These are phyloP conservation scores for Usnea hakonensis DNA, from an alignment of 495 filamentous ascomycete species.

Conservation along the genomic window DNA sequence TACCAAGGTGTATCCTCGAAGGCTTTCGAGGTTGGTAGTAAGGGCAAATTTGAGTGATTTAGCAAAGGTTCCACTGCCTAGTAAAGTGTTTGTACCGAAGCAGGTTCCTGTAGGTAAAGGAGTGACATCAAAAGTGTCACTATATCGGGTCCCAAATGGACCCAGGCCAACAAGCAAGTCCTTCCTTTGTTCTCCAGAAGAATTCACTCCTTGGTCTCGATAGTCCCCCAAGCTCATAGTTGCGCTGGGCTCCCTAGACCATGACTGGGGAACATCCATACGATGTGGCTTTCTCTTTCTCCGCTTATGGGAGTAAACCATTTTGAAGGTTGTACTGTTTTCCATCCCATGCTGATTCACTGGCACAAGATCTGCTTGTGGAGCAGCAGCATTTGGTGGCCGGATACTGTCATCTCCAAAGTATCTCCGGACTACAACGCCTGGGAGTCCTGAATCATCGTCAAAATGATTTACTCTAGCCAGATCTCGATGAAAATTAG, in stretches of 20 bases:
- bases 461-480: constrained; percentile 15
- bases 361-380: background rate
- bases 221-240: constrained; percentile 32
- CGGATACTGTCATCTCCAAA: background rate
- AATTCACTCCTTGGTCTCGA: background rate
- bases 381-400: background rate
- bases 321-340: background rate
- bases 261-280: constrained; percentile 42
- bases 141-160: constrained; percentile 57
- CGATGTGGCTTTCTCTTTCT: constrained; percentile 48
- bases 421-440: constrained; percentile 3
- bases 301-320: background rate
- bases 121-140: constrained; percentile 64
- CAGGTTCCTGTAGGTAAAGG: constrained; percentile 60
- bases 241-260: constrained; percentile 43
- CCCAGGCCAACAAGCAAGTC: constrained; percentile 39
- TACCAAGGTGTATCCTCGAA: constrained; percentile 32
- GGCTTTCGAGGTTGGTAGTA: constrained; percentile 29
- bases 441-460: constrained; percentile 6
- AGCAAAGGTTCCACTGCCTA: constrained; percentile 62
- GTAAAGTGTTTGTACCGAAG: constrained; percentile 68
- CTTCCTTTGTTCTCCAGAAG: background rate
- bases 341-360: background rate
- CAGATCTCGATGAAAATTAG: constrained; percentile 16
- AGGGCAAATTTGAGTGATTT: constrained; percentile 38